Conservation (phyloP, 108 stramenopile species). For the Nannochloropsis gaditana region DNA sequence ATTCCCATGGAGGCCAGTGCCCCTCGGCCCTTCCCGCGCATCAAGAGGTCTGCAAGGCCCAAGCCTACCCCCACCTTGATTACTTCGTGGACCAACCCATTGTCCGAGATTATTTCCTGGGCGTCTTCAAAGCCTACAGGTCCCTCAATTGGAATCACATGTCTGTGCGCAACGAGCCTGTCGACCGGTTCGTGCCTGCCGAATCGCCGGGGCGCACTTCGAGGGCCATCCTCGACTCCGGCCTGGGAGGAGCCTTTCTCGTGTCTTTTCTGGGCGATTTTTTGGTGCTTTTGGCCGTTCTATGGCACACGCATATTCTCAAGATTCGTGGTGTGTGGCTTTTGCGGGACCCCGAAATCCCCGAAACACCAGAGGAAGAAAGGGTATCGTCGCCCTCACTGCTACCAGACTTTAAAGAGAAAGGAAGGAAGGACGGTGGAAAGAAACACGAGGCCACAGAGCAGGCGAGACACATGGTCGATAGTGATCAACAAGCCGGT, state of each 20-base stretch:
- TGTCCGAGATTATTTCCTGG: slow-evolving; percentile 13
- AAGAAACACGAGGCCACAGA: not conserved
- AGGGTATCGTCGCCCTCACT: not conserved
- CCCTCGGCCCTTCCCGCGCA: not conserved
- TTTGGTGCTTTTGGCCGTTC: not conserved
- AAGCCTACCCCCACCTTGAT: not conserved
- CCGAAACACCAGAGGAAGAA: not conserved
- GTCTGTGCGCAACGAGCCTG: not conserved
- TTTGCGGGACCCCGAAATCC: not conserved
- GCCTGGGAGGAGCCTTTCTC: not conserved
- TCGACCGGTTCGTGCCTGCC: not conserved
- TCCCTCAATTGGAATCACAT: not conserved
- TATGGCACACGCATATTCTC: not conserved
- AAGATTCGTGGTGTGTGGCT: slow-evolving; percentile 16
- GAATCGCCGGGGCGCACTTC: not conserved
- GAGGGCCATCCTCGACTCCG: not conserved
- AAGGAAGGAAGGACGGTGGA: not conserved
- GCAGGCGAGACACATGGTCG: not conserved
- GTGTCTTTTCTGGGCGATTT: not conserved
- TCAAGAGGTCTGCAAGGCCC: not conserved
- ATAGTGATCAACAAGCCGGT: not conserved
- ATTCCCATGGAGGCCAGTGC: slow-evolving; percentile 1
- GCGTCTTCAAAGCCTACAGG: not conserved
- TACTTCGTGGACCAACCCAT: slow-evolving; percentile 6
- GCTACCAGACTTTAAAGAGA: not conserved